phyloP scores from a whole-genome alignment of 352 stramenopile species.

The Aphanomyces astaci region DNA sequence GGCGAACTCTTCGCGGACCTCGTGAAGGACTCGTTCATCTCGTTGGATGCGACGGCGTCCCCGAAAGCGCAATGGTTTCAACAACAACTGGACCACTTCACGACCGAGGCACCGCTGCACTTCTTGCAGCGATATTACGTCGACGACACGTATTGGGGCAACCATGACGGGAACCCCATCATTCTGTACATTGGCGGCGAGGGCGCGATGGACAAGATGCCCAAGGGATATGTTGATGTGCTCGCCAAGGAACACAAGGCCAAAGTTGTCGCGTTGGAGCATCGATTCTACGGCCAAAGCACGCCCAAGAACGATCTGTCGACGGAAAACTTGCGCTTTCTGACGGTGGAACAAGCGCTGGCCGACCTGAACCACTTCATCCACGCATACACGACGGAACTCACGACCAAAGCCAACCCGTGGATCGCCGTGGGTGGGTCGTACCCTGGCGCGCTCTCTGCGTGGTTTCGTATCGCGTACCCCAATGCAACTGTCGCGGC shows the following conservation, averaged over 20 bases:
- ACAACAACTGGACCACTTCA: conserved; percentile 63
- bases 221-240: conserved; percentile 56
- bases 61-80: conserved; percentile 49
- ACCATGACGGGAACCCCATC: conserved; percentile 42
- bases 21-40: background rate
- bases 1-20: conserved; percentile 16
- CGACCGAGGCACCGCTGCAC: conserved; percentile 27
- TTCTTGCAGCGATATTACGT: conserved; percentile 78
- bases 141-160: conserved; percentile 48
- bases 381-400: conserved; percentile 47
- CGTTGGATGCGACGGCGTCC: conserved; percentile 11
- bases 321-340: conserved; percentile 58
- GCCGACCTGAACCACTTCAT: conserved; percentile 81
- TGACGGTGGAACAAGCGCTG: conserved; percentile 80
- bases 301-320: conserved; percentile 67
- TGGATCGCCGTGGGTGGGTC: conserved; percentile 77
- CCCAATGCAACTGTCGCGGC: conserved; percentile 64
- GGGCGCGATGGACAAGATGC: conserved; percentile 48
- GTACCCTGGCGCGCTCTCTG: conserved; percentile 70
- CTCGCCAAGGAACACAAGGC: conserved; percentile 66
- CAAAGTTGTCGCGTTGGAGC: conserved; percentile 79
- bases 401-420: conserved; percentile 31
- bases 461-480: conserved; percentile 77
- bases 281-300: conserved; percentile 84
- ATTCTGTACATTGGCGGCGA: conserved; percentile 84